A percentile compares a stretch with the other conserved stretches of the same genome.
Conservation (phyloP, 306 rosid species). For the Mucuna pruriens region DNA sequence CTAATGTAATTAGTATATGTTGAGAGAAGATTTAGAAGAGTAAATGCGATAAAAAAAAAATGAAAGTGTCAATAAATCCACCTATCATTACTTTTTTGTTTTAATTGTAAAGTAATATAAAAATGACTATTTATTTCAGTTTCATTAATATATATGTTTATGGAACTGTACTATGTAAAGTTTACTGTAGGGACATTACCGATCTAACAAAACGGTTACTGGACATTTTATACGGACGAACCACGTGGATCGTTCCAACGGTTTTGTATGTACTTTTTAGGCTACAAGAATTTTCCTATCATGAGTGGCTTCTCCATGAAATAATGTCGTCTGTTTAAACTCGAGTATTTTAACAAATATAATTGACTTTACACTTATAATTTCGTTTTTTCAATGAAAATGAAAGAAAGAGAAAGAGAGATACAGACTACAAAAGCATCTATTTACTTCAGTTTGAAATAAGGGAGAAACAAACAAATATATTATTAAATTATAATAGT, state of each 20-base stretch:
- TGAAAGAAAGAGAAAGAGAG: not conserved
- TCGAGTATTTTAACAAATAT: not conserved
- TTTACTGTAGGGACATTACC: not conserved
- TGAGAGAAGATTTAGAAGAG: no score
- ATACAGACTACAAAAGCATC: not conserved
- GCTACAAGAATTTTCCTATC: not conserved
- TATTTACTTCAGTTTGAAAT: not conserved
- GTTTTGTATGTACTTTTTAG: not conserved
- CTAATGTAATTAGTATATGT: no score
- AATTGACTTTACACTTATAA: not conserved
- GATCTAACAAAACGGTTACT: not conserved
- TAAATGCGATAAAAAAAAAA: no score
- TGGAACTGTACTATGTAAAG: not conserved
- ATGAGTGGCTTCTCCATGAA: not conserved
- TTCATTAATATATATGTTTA: not conserved
- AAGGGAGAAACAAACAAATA: not conserved
- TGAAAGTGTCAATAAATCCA: no score
- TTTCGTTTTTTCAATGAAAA: not conserved
- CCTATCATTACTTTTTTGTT: no score
- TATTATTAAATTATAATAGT: not conserved
- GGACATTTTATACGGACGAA: not conserved
- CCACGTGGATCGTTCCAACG: not conserved
- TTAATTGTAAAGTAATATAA: not conserved
- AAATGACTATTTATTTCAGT: not conserved
- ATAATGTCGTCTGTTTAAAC: not conserved